phyloP scores from a whole-genome alignment of 2,329 filamentous ascomycete species.

The Teratosphaeriaceae sp. region DNA sequence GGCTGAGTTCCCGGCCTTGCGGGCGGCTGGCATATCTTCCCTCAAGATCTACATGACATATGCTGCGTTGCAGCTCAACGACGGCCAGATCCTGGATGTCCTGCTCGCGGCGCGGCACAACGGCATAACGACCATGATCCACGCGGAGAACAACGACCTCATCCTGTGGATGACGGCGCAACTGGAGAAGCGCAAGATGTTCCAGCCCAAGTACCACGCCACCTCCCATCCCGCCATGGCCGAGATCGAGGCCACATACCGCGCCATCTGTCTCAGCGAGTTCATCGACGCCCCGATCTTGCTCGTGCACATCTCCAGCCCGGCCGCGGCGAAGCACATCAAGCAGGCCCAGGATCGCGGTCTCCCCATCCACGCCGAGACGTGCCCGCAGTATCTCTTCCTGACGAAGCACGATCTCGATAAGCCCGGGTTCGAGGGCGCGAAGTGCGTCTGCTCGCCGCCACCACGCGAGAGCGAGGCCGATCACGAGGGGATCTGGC shows the following conservation, averaged over 20 bases:
- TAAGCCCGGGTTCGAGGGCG: constrained; percentile 47
- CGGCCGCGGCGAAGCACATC: constrained; percentile 41
- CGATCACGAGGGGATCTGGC: constrained; percentile 48
- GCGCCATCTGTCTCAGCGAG: constrained; percentile 45
- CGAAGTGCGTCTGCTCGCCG: constrained; percentile 50
- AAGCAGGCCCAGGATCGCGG: constrained; percentile 44
- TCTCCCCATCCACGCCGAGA: constrained; percentile 48
- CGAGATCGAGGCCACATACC: constrained; percentile 48
- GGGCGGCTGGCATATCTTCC: constrained; percentile 32
- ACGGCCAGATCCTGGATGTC: constrained; percentile 33
- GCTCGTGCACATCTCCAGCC: constrained; percentile 48
- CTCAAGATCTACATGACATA: constrained; percentile 42
- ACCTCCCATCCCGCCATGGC: constrained; percentile 44
- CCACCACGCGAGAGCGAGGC: constrained; percentile 42
- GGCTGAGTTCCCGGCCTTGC: constrained; percentile 30
- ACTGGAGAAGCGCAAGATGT: constrained; percentile 42
- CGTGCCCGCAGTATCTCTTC: constrained; percentile 52
- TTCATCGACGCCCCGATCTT: constrained; percentile 48
- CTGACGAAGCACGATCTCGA: constrained; percentile 47
- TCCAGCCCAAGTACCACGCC: constrained; percentile 47
- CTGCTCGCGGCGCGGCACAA: constrained; percentile 35
- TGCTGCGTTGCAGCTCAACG: constrained; percentile 32
- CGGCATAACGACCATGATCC: constrained; percentile 49
- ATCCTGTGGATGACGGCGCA: constrained; percentile 50
- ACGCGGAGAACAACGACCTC: constrained; percentile 49